These are phyloP conservation scores for Monosporascus sp. DNA, from an alignment of 2,329 filamentous ascomycete genomes.

Conservation along the genomic window DNA sequence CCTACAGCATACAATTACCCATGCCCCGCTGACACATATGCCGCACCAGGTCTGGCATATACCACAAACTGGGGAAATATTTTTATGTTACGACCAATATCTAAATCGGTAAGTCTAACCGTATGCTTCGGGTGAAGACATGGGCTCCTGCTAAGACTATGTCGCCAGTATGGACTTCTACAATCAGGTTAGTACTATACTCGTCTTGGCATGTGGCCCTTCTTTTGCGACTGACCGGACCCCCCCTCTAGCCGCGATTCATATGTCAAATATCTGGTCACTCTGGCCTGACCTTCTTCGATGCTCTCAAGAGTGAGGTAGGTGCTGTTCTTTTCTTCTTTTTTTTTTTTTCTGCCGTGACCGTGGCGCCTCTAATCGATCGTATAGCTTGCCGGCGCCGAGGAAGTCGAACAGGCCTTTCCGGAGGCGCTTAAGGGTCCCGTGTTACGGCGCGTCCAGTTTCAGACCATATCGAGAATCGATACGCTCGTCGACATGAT, in stretches of 20 bases:
- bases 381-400: constrained; percentile 66
- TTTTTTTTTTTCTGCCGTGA: constrained; percentile 1
- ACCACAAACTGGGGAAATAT: constrained; percentile 82
- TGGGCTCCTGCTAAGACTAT: constrained; percentile 3
- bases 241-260: constrained; percentile 64
- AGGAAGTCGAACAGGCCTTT: constrained; percentile 86
- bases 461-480: constrained; percentile 81
- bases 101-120: constrained; percentile 61
- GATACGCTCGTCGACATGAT: constrained; percentile 70
- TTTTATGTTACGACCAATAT: constrained; percentile 83
- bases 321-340: constrained; percentile 25
- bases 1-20: constrained; percentile 4
- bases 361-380: constrained; percentile 14
- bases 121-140: neutral
- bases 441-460: constrained; percentile 85
- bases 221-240: constrained; percentile 3
- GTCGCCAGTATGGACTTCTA: constrained; percentile 79
- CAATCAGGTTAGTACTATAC: constrained; percentile 61
- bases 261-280: constrained; percentile 96
- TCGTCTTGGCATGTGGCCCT: neutral
- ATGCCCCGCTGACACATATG: constrained; percentile 13
- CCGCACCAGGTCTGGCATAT: constrained; percentile 82
- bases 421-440: constrained; percentile 88
- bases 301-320: constrained; percentile 88
- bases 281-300: constrained; percentile 85